Conservation (phyloP, 1,284 basidiomycete species). For the Leccinum ponderosum region DNA sequence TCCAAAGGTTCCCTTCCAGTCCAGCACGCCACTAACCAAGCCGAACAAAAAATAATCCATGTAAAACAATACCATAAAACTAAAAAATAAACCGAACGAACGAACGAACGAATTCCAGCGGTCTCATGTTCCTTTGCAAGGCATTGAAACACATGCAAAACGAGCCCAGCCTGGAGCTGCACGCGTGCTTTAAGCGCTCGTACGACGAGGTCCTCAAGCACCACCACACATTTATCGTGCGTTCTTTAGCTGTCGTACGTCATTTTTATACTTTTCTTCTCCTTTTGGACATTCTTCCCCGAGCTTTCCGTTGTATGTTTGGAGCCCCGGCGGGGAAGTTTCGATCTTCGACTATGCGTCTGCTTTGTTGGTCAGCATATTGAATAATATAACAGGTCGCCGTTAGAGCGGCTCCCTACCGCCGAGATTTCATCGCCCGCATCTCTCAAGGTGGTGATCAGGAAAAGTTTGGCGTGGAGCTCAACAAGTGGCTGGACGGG, state of each 20-base stretch:
- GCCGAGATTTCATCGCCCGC: constrained; percentile 83
- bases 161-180: constrained; percentile 72
- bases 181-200: constrained; percentile 82
- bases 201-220: constrained; percentile 85
- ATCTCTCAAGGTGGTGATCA: constrained; percentile 81
- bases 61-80: not conserved
- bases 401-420: constrained; percentile 90
- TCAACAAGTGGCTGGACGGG: constrained; percentile 79
- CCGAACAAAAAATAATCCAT: not conserved
- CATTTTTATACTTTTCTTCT: constrained; percentile 1
- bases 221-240: constrained; percentile 84
- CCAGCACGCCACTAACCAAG: constrained; percentile 8
- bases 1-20: not conserved
- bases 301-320: not conserved
- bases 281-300: not conserved
- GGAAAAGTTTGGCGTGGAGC: constrained; percentile 73
- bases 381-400: constrained; percentile 62
- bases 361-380: not conserved
- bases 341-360: not conserved
- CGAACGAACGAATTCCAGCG: constrained; percentile 12
- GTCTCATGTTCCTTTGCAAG: constrained; percentile 34
- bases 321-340: not conserved
- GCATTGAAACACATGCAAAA: constrained; percentile 78
- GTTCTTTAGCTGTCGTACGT: constrained; percentile 82
- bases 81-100: constrained; percentile 1